Evolutionary conservation across 805 yeast species (phyloP).

Genomic region (Nakazawaea pomicola): DNA sequence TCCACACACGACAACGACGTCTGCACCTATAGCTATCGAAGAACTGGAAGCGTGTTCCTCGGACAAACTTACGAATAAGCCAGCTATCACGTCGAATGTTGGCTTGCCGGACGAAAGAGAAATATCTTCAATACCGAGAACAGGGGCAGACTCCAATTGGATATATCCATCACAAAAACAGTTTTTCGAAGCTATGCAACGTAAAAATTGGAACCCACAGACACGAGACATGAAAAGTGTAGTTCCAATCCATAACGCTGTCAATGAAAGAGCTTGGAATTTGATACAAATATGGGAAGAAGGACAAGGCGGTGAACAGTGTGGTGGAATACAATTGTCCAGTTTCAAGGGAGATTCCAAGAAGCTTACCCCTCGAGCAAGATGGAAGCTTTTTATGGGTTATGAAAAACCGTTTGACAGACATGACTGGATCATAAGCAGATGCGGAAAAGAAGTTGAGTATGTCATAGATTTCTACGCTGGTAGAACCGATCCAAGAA

Average conservation of each 20-base stretch:
- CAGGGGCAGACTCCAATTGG: constrained; percentile 71
- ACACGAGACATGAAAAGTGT: constrained; percentile 82
- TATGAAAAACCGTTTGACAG: constrained; percentile 85
- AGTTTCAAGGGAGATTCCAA: constrained; percentile 87
- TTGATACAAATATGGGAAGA: constrained; percentile 83
- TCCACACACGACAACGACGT: constrained; percentile 17
- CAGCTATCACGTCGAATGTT: constrained; percentile 29
- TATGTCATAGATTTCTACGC: constrained; percentile 91
- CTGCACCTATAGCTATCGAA: constrained; percentile 36
- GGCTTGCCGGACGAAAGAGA: constrained; percentile 69
- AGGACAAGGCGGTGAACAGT: constrained; percentile 47
- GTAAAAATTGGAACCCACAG: constrained; percentile 84
- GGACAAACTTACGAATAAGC: constrained; percentile 30
- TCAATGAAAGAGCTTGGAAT: constrained; percentile 89
- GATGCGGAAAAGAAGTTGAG: constrained; percentile 81
- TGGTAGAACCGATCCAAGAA: constrained; percentile 43
- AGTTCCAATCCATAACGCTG: constrained; percentile 91
- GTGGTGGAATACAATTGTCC: constrained; percentile 84
- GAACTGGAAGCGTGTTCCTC: constrained; percentile 38
- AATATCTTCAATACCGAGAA: constrained; percentile 77
- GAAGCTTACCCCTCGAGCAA: constrained; percentile 84
- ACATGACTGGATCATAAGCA: constrained; percentile 87
- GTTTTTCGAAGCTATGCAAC: constrained; percentile 88
- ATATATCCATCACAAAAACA: constrained; percentile 94
- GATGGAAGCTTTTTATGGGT: constrained; percentile 61